Evolutionary conservation across 371 early-diverging fungal genomes (phyloP).

Genomic region (Choanephora cucurbitarum): DNA sequence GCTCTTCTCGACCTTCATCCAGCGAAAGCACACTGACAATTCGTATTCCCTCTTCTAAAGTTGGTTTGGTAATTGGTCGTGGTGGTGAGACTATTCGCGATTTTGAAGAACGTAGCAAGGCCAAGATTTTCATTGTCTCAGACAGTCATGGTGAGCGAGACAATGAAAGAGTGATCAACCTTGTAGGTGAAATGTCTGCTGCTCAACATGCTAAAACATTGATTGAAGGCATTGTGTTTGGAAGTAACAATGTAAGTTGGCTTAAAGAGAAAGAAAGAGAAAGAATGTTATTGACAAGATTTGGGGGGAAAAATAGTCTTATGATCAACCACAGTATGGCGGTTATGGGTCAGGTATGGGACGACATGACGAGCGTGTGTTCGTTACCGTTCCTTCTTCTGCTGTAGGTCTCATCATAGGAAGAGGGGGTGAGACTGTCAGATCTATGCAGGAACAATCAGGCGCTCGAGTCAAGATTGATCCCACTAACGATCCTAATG

Average conservation of each 20-base stretch:
- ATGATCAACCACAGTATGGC: constrained; percentile 13
- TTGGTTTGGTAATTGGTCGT: constrained; percentile 89
- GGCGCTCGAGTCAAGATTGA: constrained; percentile 83
- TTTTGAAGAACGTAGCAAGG: constrained; percentile 79
- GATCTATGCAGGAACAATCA: constrained; percentile 77
- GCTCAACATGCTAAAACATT: constrained; percentile 72
- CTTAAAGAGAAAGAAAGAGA: background rate
- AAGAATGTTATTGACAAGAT: background rate
- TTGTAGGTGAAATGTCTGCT: constrained; percentile 73
- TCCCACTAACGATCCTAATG: constrained; percentile 45
- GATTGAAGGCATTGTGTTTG: constrained; percentile 77
- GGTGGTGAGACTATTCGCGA: constrained; percentile 90
- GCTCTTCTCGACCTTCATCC: constrained; percentile 11
- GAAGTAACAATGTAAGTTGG: constrained; percentile 14
- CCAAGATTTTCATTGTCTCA: constrained; percentile 81
- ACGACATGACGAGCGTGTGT: constrained; percentile 48
- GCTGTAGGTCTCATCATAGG: constrained; percentile 84
- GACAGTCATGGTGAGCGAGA: constrained; percentile 56
- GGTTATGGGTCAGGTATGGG: constrained; percentile 13
- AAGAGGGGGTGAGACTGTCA: constrained; percentile 88
- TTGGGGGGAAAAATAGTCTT: background rate
- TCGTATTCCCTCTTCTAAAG: constrained; percentile 67
- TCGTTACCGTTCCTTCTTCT: constrained; percentile 68
- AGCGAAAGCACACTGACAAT: constrained; percentile 47
- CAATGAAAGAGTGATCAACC: constrained; percentile 65